Base-by-base conservation (phyloP, 1,284 basidiomycete genomes). In the Thecaphora thlaspeos region DNA sequence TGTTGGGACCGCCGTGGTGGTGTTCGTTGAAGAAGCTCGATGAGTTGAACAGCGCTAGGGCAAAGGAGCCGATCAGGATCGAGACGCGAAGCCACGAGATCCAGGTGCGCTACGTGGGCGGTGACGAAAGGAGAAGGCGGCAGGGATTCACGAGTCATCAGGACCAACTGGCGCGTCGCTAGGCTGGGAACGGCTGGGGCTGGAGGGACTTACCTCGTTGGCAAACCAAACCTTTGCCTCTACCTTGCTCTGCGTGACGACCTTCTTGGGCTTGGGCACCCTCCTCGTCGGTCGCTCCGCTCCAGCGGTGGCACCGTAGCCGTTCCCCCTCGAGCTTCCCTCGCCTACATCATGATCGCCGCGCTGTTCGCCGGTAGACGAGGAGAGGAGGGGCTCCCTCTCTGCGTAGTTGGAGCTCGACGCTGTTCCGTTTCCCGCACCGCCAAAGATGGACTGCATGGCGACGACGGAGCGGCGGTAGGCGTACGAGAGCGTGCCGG, bases 81-180 rank as follows among this genome's bases (percentile, higher is more conserved):
- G 89, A 85, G 48, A 90, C 87, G 66, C 89, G 90, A 46, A 95
- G 81, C 85, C 93, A 96, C 0, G 92, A 85, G 45, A 95, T 84
- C 89, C 90, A 95, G 2, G 92, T 77, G 15, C 75, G 73, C 68
- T 70, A n/a, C n/a, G n/a, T n/a, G n/a, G n/a, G n/a, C n/a, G n/a
- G n/a, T n/a, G 11, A 28, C 26, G 11, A 11, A 28, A 11, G 26
- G 26, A 28, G 26, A 28, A 28, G 26, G 26, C 5, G 26, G 26
- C 7, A 28, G 26, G 26, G 7, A 28, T 28, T 11, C 7, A 28
- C 26, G 26, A 28, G 26, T 11, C 26, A 28, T 28, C n/a, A n/a
- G n/a, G n/a, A n/a, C n/a, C n/a, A n/a, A n/a, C n/a, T n/a, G n/a
- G n/a, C n/a, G n/a, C n/a, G 19, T 11, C 37, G 19, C 37, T 9